Percentiles rank a stretch among this genome's conserved stretches.
Evolutionary conservation across 805 yeast genomes (phyloP).

Genomic region (Phaffomyces thermotolerans): DNA sequence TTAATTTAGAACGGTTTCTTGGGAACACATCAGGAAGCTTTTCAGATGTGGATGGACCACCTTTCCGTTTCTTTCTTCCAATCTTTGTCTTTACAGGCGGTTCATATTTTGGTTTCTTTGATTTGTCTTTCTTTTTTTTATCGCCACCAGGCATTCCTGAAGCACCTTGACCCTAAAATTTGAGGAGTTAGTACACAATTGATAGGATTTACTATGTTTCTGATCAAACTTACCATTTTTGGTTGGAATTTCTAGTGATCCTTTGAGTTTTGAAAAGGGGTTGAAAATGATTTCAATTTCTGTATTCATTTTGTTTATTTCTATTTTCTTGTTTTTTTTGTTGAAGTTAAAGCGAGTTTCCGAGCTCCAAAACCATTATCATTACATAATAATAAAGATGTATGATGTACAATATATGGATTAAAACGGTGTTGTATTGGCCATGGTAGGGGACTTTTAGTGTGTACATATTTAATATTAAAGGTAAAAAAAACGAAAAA

Average conservation of each 20-base stretch:
- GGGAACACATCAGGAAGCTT: conserved; percentile 87
- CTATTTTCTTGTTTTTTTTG: not conserved
- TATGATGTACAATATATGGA: too few relatives aligned
- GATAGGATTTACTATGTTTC: not conserved
- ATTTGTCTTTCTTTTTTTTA: conserved; percentile 54
- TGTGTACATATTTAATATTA: too few relatives aligned
- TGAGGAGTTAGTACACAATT: conserved; percentile 2
- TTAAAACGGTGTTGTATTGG: too few relatives aligned
- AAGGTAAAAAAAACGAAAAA: too few relatives aligned
- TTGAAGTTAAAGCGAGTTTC: not conserved
- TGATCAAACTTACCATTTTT: not conserved
- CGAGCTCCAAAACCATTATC: not conserved
- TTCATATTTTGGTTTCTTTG: conserved; percentile 93
- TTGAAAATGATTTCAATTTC: not conserved
- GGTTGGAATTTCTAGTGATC: not conserved
- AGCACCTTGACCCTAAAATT: conserved; percentile 44
- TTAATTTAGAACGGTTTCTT: conserved; percentile 87
- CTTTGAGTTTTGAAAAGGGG: not conserved
- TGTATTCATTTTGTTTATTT: not conserved
- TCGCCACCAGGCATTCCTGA: conserved; percentile 43
- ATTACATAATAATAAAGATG: too few relatives aligned
- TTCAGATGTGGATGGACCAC: conserved; percentile 78
- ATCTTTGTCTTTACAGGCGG: conserved; percentile 95
- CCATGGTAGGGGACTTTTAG: not conserved
- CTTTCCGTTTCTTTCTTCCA: conserved; percentile 86